phyloP scores from a whole-genome alignment of 768 basidiomycete species.

The Psilocybe cyanescens region DNA sequence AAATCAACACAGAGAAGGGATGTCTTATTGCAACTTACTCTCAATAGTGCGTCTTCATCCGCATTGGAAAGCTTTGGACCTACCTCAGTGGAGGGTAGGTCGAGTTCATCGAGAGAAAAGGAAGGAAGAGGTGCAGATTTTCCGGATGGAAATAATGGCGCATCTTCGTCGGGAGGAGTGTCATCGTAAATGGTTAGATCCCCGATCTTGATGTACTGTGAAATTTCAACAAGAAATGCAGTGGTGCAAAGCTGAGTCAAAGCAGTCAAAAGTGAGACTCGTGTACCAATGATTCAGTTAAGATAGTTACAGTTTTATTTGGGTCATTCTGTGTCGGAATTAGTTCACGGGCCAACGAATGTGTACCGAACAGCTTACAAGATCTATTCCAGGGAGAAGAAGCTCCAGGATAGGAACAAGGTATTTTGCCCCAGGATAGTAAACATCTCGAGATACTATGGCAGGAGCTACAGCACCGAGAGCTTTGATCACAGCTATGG shows the following conservation, averaged over 20 bases:
- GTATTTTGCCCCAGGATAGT: constrained; percentile 83
- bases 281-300: background rate
- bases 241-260: constrained; percentile 70
- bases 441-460: constrained; percentile 77
- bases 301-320: constrained; percentile 63
- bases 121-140: constrained; percentile 36
- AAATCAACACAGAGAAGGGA: background rate
- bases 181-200: constrained; percentile 54
- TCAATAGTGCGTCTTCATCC: constrained; percentile 74
- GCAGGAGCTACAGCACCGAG: constrained; percentile 81
- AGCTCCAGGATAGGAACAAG: constrained; percentile 80
- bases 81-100: constrained; percentile 38
- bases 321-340: constrained; percentile 65
- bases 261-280: background rate
- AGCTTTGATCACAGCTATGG: constrained; percentile 84
- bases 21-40: constrained; percentile 33
- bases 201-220: constrained; percentile 76
- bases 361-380: constrained; percentile 47
- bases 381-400: constrained; percentile 85
- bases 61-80: constrained; percentile 51
- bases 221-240: constrained; percentile 72
- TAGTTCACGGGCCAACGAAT: background rate
- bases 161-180: constrained; percentile 31
- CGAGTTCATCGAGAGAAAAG: constrained; percentile 40
- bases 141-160: constrained; percentile 34